Evolutionary conservation across 495 filamentous ascomycete genomes (phyloP).

Genomic region (Neurospora pannonica): DNA sequence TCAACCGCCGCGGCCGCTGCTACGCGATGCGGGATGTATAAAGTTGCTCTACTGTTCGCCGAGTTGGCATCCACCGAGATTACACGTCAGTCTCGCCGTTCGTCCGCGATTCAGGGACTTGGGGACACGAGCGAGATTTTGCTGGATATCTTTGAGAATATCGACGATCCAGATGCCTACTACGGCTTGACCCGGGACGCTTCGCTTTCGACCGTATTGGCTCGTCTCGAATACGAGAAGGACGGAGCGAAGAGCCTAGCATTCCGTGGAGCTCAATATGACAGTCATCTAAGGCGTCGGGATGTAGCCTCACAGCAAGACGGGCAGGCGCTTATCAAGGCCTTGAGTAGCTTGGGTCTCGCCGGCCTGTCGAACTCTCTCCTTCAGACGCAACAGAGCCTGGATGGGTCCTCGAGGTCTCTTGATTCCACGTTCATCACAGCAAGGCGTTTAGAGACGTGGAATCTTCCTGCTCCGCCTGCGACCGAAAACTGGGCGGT

Average conservation of each 20-base stretch:
- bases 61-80: slow-evolving; percentile 57
- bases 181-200: slow-evolving; percentile 83
- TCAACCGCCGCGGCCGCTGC: slow-evolving; percentile 65
- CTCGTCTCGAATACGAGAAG: slow-evolving; percentile 81
- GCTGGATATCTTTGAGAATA: slow-evolving; percentile 73
- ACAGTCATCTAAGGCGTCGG: slow-evolving; percentile 61
- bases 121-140: slow-evolving; percentile 55
- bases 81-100: slow-evolving; percentile 51
- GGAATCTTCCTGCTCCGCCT: slow-evolving; percentile 75
- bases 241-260: slow-evolving; percentile 81
- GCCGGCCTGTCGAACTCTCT: slow-evolving; percentile 64
- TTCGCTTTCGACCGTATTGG: slow-evolving; percentile 64
- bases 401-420: slow-evolving; percentile 45
- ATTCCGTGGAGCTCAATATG: slow-evolving; percentile 84
- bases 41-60: slow-evolving; percentile 73
- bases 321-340: slow-evolving; percentile 46
- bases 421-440: slow-evolving; percentile 65
- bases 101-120: slow-evolving; percentile 47
- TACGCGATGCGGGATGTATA: slow-evolving; percentile 72
- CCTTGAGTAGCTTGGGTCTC: slow-evolving; percentile 56
- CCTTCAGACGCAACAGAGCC: slow-evolving; percentile 50
- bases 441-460: slow-evolving; percentile 82
- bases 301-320: slow-evolving; percentile 33
- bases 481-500: slow-evolving; percentile 51
- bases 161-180: slow-evolving; percentile 92